Evolutionary conservation across 441 rosid species (phyloP).

Genomic region (Pelargonium citronellum): DNA sequence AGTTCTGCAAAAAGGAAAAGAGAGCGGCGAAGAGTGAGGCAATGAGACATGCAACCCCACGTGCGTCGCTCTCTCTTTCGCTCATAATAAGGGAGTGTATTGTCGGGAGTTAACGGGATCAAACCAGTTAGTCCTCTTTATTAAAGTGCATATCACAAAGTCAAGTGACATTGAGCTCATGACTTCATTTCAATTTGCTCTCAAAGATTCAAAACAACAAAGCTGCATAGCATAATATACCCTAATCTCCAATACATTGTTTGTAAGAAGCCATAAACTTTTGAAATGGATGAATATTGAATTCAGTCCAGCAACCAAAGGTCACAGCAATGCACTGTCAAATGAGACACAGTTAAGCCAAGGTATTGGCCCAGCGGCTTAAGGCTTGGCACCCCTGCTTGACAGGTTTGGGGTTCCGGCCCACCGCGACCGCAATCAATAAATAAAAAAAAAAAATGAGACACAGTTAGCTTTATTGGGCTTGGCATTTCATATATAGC

Average conservation of each 20-base stretch:
- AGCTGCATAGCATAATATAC: background rate
- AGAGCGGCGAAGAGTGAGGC: slow-evolving; percentile 30
- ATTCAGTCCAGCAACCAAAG: slow-evolving; percentile 5
- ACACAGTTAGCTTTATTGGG: background rate
- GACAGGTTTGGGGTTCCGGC: too few relatives aligned
- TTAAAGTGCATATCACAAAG: background rate
- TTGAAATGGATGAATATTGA: background rate
- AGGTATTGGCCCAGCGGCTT: too few relatives aligned
- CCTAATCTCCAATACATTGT: slow-evolving; percentile 1
- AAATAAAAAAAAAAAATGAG: too few relatives aligned
- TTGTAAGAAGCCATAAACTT: background rate
- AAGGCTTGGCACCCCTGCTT: too few relatives aligned
- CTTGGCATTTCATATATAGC: background rate
- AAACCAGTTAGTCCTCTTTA: slow-evolving; percentile 4
- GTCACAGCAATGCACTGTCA: slow-evolving; percentile 1
- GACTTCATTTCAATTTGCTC: background rate
- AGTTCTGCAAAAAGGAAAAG: slow-evolving; percentile 26
- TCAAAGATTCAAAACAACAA: background rate
- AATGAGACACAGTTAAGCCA: too few relatives aligned
- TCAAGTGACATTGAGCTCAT: background rate
- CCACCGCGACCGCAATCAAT: too few relatives aligned
- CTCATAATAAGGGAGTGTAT: background rate
- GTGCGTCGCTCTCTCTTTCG: slow-evolving; percentile 31
- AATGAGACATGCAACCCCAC: slow-evolving; percentile 34
- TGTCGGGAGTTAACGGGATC: slow-evolving; percentile 11